Evolutionary conservation across 805 yeast genomes (phyloP), one percentile per base, ranked within the genome.

Genomic region (Torulaspora delbrueckii): DNA sequence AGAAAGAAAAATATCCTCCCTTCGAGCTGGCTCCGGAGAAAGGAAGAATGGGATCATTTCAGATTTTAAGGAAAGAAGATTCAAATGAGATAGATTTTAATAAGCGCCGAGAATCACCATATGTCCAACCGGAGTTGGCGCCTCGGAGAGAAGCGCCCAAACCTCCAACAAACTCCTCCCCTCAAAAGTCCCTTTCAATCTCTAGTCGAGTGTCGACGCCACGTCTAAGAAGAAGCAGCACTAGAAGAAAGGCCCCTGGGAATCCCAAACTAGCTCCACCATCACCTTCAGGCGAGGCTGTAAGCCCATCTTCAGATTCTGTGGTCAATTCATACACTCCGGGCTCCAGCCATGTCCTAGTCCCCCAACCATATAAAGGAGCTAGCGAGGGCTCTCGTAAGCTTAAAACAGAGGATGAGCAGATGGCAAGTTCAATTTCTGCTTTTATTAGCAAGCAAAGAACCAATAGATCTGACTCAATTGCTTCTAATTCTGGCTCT

Each of bases 41-140:
- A 19, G 51, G 50, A 16, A 51, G 52, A 25, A 58, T 58, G 16
- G 70, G 76, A 34, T 70, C 87, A 0, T 86, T 87, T 60, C 73
- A 83, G 47, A 82, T 87, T 1, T 74, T 87, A 7, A 67, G 90
- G 26, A 75, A 74, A 8, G 76, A 78, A 19, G 79, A 76, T n/a
- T 78, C 76, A 10, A 70, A 76, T 27, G 95, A 85, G 56, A 86
- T 86, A 49, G 89, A 89, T 62, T 87, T 87, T 59, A 93, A 87
- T 56, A 79, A 84, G 54, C 72, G 88, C 42, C 68, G 96, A 36
- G 79, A 78, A 37, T 82, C 95, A 0, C 95, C 96, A 1, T 85
- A 77, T 57, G 79, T 70, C 14, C 60, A 68, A 14, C 74, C 81
- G 1, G 76, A 71, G 45, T 68, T 85, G 18, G 78, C 84, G 8